These are phyloP conservation scores for Polychaeton citri DNA, from an alignment of 2,329 filamentous ascomycete genomes.

Conservation along the genomic window DNA sequence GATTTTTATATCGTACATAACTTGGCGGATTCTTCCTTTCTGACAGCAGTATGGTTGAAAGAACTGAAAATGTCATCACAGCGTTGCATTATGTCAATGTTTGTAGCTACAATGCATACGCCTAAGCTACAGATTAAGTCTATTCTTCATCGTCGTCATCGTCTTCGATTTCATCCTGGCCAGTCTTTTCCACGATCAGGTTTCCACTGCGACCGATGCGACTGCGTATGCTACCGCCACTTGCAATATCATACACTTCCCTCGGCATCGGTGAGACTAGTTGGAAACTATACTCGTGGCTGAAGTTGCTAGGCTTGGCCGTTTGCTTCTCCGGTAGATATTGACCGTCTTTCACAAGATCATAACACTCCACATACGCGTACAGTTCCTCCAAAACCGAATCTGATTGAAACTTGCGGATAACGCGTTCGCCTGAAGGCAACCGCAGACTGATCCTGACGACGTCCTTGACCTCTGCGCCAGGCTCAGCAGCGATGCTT, in stretches of 20 bases:
- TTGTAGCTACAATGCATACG: too few relatives aligned
- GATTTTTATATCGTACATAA: too few relatives aligned
- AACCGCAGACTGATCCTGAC: conserved; percentile 57
- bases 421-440: conserved; percentile 56
- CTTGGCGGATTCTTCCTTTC: too few relatives aligned
- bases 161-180: conserved; percentile 42
- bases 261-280: conserved; percentile 79
- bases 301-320: conserved; percentile 51
- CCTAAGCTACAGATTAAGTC: too few relatives aligned
- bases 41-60: too few relatives aligned
- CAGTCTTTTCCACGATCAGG: conserved; percentile 67
- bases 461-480: conserved; percentile 47
- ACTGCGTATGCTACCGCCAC: conserved; percentile 52
- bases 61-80: too few relatives aligned
- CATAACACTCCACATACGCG: conserved; percentile 88
- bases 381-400: conserved; percentile 78
- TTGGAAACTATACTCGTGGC: conserved; percentile 72
- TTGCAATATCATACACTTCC: conserved; percentile 60
- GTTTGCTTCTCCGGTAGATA: conserved; percentile 23
- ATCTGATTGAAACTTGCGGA: conserved; percentile 59
- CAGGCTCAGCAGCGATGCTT: conserved; percentile 55
- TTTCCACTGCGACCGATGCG: conserved; percentile 74
- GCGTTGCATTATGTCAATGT: too few relatives aligned
- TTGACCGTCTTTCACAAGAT: conserved; percentile 39
- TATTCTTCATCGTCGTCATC: conserved; percentile 25